Base-by-base conservation (phyloP, 495 filamentous ascomycete species). In the Friedmanniomyces simplex region DNA sequence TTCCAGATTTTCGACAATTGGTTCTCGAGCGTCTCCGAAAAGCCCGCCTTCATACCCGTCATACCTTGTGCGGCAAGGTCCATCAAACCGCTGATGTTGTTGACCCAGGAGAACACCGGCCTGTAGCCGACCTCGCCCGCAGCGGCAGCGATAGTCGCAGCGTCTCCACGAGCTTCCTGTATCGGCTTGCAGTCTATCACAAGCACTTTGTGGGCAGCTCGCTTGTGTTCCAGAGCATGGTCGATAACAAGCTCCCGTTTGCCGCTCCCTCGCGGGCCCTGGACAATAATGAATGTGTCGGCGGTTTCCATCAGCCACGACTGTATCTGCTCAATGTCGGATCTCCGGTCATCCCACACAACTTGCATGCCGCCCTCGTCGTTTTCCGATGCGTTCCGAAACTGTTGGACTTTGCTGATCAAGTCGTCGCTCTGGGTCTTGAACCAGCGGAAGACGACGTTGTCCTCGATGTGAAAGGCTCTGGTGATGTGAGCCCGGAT, bases 131-230 rank as follows among this genome's bases (percentile, higher is more conserved):
- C 93, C 64, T 91, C 80, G 5, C 72, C 68, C 1, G 94, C 94
- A 1, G 89, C 86, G 48, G 86, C 83, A 54, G 77, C 75, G 53
- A 98, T 96, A 7, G 88, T 95, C 2, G 82, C 81, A n/a, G 83
- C 82, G 68, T 98, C 93, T 0, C 93, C 93, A 26, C 86, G 82
- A 1, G 93, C 90, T 66, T 98, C 91, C 54, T 90, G 84, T 18
- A 97, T 88, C 3, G 88, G 84, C 67, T 95, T 96, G 74, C 91
- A 97, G 69, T 98, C 93, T 47, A 98, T 83, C n/a, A 94, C 72
- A 0, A 98, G 71, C 18, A 64, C 47, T 45, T 88, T 88, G 65
- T 93, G 82, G 2, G 61, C 61, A 18, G 62, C 61, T 46, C 79
- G 83, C 43, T 87, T 80, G 20, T 82, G 80, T 62, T 87, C 80